phyloP scores from a whole-genome alignment of 1,139 yeast species.

The Kodamaea sp. region DNA sequence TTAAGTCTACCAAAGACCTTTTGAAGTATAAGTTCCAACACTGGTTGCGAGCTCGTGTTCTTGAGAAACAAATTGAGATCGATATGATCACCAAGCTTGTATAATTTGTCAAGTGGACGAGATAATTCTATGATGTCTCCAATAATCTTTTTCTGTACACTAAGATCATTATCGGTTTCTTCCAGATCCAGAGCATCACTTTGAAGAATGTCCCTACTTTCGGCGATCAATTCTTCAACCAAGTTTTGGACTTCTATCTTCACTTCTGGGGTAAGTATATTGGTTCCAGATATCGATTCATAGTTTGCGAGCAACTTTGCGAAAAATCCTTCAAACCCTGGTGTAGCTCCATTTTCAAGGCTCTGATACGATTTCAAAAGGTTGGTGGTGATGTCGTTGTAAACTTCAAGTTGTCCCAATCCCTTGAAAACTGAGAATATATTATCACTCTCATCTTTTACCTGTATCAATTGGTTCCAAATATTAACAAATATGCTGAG shows the following conservation, averaged over 20 bases:
- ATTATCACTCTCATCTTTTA: slow-evolving; percentile 18
- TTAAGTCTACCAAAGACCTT: slow-evolving; percentile 24
- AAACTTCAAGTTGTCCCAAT: slow-evolving; percentile 26
- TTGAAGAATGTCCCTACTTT: slow-evolving; percentile 18
- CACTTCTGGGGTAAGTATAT: slow-evolving; percentile 23
- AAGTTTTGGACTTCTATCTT: slow-evolving; percentile 27
- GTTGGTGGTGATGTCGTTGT: slow-evolving; percentile 26
- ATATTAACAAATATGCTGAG: slow-evolving; percentile 27
- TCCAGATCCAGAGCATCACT: slow-evolving; percentile 12
- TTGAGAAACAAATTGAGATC: slow-evolving; percentile 17
- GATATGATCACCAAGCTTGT: slow-evolving; percentile 28
- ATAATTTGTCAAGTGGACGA: slow-evolving; percentile 26
- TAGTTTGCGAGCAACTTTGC: slow-evolving; percentile 14
- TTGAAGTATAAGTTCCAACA: slow-evolving; percentile 15
- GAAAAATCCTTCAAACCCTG: slow-evolving; percentile 20
- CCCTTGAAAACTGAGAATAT: slow-evolving; percentile 26
- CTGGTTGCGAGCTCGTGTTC: slow-evolving; percentile 8
- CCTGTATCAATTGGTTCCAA: slow-evolving; percentile 30
- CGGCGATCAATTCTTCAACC: slow-evolving; percentile 24
- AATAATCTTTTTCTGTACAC: slow-evolving; percentile 20
- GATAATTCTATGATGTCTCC: slow-evolving; percentile 17
- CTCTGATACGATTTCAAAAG: slow-evolving; percentile 29
- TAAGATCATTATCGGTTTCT: slow-evolving; percentile 1
- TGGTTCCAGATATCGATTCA: slow-evolving; percentile 12
- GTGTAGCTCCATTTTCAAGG: slow-evolving; percentile 16